Percentiles rank a stretch among this genome's conserved stretches.
Conservation (phyloP, 2,329 filamentous ascomycete species). For the Tolypocladium cylindrosporum region DNA sequence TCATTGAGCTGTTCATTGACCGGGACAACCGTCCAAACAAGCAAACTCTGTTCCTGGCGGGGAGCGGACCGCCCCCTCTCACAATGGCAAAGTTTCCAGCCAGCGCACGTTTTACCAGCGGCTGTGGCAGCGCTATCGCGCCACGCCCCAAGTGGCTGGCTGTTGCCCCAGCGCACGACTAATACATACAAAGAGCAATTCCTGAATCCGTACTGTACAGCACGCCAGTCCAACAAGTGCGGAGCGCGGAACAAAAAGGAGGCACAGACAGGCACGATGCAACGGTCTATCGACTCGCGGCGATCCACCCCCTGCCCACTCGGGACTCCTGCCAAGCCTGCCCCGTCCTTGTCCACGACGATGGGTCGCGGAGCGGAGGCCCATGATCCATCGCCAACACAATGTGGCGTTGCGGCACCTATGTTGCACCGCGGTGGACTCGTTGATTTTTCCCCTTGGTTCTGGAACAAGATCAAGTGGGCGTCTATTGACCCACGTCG, state of each 20-base stretch:
- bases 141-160: background rate
- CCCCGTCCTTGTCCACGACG: background rate
- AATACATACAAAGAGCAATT: background rate
- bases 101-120: background rate
- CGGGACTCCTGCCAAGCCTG: background rate
- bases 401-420: background rate
- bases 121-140: background rate
- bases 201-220: background rate
- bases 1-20: background rate
- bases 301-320: background rate
- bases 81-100: background rate
- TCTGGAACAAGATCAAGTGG: background rate
- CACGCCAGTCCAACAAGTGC: background rate
- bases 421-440: too few relatives aligned
- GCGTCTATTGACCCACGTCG: background rate
- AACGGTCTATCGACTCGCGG: background rate
- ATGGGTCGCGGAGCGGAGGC: background rate
- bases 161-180: background rate
- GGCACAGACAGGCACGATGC: background rate
- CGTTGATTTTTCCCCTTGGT: background rate
- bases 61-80: slow-evolving; percentile 4
- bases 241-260: background rate
- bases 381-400: background rate
- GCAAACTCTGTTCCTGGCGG: slow-evolving; percentile 5
- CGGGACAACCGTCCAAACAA: background rate